A percentile compares a stretch with the other conserved stretches of the same genome.
Evolutionary conservation across 495 filamentous ascomycete species (phyloP).

Genomic region (Lineolata rhizophorae): DNA sequence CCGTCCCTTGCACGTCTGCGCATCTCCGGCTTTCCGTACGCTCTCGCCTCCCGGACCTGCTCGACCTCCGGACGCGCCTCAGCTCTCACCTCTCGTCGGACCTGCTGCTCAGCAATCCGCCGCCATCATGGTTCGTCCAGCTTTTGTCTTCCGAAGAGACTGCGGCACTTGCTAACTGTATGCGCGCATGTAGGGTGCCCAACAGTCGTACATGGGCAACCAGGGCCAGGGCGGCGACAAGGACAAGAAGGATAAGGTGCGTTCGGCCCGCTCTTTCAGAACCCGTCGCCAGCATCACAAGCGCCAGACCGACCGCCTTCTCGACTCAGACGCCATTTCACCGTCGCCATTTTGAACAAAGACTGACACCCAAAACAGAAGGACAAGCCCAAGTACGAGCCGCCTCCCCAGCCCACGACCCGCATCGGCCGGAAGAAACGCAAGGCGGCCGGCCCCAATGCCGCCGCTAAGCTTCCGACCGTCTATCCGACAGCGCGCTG

Average conservation of each 20-base stretch:
- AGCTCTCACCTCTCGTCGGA: no score
- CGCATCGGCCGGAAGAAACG: slow-evolving; percentile 98
- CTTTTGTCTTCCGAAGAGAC: not conserved
- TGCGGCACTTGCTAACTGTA: slow-evolving; percentile 5
- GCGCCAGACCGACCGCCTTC: no score
- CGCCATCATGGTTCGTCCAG: not conserved
- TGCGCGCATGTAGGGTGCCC: slow-evolving; percentile 56
- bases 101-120: no score
- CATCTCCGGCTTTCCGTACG: no score
- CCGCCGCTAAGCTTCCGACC: slow-evolving; percentile 79
- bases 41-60: no score
- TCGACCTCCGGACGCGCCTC: no score
- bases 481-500: slow-evolving; percentile 91
- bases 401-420: slow-evolving; percentile 87
- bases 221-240: slow-evolving; percentile 41
- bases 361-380: slow-evolving; percentile 37
- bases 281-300: no score
- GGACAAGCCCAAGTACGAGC: slow-evolving; percentile 98
- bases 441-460: slow-evolving; percentile 75
- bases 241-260: slow-evolving; percentile 93
- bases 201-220: slow-evolving; percentile 49
- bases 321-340: no score
- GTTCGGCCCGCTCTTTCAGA: no score
- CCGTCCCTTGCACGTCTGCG: no score
- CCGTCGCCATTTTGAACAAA: no score